These are phyloP conservation scores for Periconia macrospinosa DNA, from an alignment of 2,329 filamentous ascomycete genomes.

Conservation along the genomic window DNA sequence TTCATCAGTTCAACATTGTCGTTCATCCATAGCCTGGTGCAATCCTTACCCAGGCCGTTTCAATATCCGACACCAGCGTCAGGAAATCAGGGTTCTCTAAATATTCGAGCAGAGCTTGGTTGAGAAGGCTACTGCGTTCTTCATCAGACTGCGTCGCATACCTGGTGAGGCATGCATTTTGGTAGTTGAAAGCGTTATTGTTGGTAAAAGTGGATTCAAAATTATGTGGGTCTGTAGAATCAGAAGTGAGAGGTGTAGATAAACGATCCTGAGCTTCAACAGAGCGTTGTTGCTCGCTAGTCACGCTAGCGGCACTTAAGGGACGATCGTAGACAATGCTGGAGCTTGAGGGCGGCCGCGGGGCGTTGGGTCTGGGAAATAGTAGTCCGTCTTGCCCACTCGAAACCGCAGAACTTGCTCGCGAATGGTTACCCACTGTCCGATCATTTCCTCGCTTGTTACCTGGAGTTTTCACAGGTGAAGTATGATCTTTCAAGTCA, in stretches of 20 bases:
- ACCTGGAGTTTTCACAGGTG: constrained; percentile 3
- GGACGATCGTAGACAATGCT: constrained; percentile 18
- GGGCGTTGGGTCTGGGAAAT: constrained; percentile 7
- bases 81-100: constrained; percentile 54
- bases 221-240: background rate
- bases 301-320: constrained; percentile 18
- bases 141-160: constrained; percentile 47
- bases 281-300: constrained; percentile 6
- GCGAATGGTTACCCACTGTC: background rate
- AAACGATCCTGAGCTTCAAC: constrained; percentile 1
- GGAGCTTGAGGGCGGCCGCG: constrained; percentile 10
- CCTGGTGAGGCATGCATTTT: constrained; percentile 13
- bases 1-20: background rate
- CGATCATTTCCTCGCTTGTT: constrained; percentile 11
- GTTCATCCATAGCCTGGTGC: constrained; percentile 16
- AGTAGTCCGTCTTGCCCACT: constrained; percentile 9
- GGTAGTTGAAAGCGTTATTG: background rate
- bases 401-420: constrained; percentile 3
- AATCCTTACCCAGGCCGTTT: constrained; percentile 48
- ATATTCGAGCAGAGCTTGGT: constrained; percentile 55
- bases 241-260: constrained; percentile 10
- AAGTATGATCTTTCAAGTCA: background rate
- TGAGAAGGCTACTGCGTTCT: constrained; percentile 46
- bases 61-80: constrained; percentile 54
- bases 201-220: background rate